These are phyloP conservation scores for Rosa persica DNA, from an alignment of 306 rosid species.

Conservation along the genomic window DNA sequence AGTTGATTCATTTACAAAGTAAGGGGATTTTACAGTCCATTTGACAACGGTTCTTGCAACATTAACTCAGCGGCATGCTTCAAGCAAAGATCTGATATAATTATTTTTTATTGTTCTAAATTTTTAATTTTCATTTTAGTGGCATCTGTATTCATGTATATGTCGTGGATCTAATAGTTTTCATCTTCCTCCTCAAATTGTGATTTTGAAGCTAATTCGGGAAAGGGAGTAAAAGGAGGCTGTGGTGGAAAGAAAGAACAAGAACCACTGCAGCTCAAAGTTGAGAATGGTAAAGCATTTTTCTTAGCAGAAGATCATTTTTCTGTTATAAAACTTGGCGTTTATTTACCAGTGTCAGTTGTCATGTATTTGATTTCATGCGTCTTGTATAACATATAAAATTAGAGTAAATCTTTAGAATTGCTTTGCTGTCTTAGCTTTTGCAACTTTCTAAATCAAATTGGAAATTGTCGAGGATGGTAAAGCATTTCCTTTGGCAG, in stretches of 20 bases:
- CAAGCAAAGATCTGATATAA: conserved; percentile 37
- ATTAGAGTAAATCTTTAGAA: no score
- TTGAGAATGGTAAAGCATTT: conserved; percentile 54
- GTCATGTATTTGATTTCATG: no score
- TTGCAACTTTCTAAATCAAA: no score
- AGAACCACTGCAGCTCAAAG: conserved; percentile 47
- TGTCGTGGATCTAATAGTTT: conserved; percentile 8
- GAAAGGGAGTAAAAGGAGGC: conserved; percentile 62
- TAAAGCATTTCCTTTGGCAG: no score
- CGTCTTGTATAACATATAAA: no score
- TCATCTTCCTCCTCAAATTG: conserved; percentile 12
- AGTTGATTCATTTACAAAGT: no score
- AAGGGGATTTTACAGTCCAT: no score
- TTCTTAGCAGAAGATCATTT: not conserved
- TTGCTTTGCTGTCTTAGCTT: no score
- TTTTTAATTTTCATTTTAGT: conserved; percentile 17
- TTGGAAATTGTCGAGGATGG: no score
- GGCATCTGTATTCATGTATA: not conserved
- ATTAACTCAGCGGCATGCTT: conserved; percentile 33
- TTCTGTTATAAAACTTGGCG: no score
- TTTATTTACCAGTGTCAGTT: no score
- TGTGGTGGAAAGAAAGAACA: conserved; percentile 48
- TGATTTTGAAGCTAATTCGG: conserved; percentile 36
- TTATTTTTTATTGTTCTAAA: conserved; percentile 5
- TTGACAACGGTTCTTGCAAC: no score